phyloP scores from a whole-genome alignment of 2,329 filamentous ascomycete genomes.

The Microdochium bolleyi region DNA sequence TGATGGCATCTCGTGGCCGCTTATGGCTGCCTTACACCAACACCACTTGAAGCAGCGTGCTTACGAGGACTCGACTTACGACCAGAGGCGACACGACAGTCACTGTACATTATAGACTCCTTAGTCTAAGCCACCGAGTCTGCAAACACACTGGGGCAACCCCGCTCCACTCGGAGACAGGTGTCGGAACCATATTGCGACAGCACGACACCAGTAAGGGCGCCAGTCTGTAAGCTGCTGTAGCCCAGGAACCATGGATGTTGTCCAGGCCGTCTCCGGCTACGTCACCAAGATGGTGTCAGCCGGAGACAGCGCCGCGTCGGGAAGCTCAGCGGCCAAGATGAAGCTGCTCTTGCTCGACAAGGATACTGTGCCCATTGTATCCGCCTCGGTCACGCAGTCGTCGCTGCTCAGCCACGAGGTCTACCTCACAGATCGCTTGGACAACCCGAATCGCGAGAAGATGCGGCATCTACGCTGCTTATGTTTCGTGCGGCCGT shows the following conservation, averaged over 20 bases:
- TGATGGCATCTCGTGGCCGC: no score
- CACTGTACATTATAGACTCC: no score
- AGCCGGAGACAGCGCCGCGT: constrained; percentile 58
- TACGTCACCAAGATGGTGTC: constrained; percentile 97
- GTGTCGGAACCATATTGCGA: not conserved
- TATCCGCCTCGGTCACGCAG: constrained; percentile 93
- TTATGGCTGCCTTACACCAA: no score
- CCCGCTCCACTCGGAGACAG: no score
- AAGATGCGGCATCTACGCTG: constrained; percentile 98
- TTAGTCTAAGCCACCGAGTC: no score
- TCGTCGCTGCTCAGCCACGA: constrained; percentile 92
- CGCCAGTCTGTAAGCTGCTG: no score
- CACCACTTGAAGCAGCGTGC: no score
- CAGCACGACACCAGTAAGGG: not conserved
- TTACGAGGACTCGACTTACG: no score
- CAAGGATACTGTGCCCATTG: constrained; percentile 85
- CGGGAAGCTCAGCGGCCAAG: constrained; percentile 66
- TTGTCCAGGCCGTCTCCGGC: constrained; percentile 84
- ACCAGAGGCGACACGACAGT: no score
- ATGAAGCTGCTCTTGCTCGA: constrained; percentile 98
- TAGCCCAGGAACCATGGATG: constrained; percentile 62
- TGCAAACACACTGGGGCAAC: no score
- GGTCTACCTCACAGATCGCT: constrained; percentile 92
- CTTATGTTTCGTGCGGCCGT: constrained; percentile 86
- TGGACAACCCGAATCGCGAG: constrained; percentile 84